These are phyloP conservation scores for Domatiomyces globalis DNA, from an alignment of 2,329 filamentous ascomycete species.

Conservation along the genomic window DNA sequence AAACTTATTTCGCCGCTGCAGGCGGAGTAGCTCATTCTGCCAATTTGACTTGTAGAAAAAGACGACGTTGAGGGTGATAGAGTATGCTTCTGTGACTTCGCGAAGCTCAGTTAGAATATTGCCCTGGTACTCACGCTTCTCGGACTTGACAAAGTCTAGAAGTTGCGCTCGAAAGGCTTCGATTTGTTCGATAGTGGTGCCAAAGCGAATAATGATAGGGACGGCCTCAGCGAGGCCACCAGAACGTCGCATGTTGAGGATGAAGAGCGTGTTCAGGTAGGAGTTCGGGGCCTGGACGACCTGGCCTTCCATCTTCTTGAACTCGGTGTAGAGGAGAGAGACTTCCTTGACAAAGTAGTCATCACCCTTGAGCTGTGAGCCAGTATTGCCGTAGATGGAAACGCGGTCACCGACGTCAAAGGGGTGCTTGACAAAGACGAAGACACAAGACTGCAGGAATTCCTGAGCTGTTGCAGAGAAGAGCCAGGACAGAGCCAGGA, in stretches of 20 bases:
- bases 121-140: constrained; percentile 79
- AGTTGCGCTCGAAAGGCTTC: constrained; percentile 67
- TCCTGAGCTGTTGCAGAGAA: constrained; percentile 88
- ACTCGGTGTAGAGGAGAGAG: constrained; percentile 82
- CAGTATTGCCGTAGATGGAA: constrained; percentile 79
- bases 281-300: constrained; percentile 93
- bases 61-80: constrained; percentile 76
- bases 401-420: constrained; percentile 94
- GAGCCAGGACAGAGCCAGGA: constrained; percentile 85
- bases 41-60: constrained; percentile 98
- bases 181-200: constrained; percentile 69
- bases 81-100: constrained; percentile 67
- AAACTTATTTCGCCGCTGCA: constrained; percentile 86
- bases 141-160: constrained; percentile 64
- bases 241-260: constrained; percentile 84
- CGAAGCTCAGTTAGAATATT: constrained; percentile 78
- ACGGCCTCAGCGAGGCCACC: constrained; percentile 78
- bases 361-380: constrained; percentile 61
- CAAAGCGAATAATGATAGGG: constrained; percentile 73
- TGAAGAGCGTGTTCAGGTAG: constrained; percentile 81
- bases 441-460: constrained; percentile 84
- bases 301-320: constrained; percentile 97
- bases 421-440: constrained; percentile 93
- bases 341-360: constrained; percentile 97
- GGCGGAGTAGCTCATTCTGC: constrained; percentile 83